Evolutionary conservation across 345 rosid species (phyloP).

Genomic region (Balakata baccata): DNA sequence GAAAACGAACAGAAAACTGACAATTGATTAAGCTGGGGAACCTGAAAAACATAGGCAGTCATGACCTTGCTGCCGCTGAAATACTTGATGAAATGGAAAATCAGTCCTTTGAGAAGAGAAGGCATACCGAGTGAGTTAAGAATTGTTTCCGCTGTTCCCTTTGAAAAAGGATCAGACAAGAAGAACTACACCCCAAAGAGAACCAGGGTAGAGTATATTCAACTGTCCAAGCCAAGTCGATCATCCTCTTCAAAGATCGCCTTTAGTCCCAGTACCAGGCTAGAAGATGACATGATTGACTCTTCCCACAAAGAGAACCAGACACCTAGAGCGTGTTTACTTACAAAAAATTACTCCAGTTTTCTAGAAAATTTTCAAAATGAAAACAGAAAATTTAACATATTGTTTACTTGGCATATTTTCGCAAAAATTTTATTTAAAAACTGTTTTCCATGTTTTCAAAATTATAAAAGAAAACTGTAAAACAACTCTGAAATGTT

Average conservation of each 20-base stretch:
- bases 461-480: too few species aligned
- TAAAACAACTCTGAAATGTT: too few species aligned
- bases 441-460: too few species aligned
- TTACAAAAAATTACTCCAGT: too few species aligned
- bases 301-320: constrained; percentile 49
- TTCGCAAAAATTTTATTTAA: too few species aligned
- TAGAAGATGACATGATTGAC: constrained; percentile 31
- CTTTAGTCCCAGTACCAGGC: constrained; percentile 27
- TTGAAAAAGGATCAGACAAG: constrained; percentile 47
- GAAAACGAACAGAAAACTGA: not conserved
- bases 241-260: constrained; percentile 34
- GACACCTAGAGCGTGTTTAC: constrained; percentile 36
- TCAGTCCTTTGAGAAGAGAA: constrained; percentile 17
- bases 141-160: constrained; percentile 16
- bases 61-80: not conserved
- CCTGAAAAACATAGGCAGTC: not conserved
- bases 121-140: constrained; percentile 16
- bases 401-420: too few species aligned
- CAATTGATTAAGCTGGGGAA: not conserved
- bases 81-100: constrained; percentile 17
- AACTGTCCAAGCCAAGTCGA: constrained; percentile 23
- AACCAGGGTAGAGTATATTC: constrained; percentile 38
- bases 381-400: too few species aligned
- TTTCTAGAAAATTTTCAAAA: too few species aligned
- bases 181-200: constrained; percentile 81